Base-by-base conservation (phyloP, 2,329 filamentous ascomycete species). In the Zasmidium citrigriseum region DNA sequence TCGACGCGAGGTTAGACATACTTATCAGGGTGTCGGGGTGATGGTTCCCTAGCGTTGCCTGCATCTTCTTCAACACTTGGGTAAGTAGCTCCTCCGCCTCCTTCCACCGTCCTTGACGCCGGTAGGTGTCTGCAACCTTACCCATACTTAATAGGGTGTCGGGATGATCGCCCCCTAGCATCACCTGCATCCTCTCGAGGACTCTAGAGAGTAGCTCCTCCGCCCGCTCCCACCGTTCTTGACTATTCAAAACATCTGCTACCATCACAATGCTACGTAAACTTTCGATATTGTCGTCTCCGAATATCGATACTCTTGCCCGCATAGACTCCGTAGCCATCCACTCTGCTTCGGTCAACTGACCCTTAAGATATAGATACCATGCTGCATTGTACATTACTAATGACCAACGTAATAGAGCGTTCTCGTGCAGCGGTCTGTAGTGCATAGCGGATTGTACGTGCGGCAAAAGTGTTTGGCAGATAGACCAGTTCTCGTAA, bases 71-170 rank as follows among this genome's bases (percentile, higher is more conserved):
- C 45, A 61, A n/a, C 25, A 54, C 59, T 20, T 59, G 23, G 20
- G 54, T 23, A 3, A 49, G 14, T 14, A 64, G 52, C 52, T 56
- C 29, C 45, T 60, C 56, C 16, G 60, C 61, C 44, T 62, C 44
- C 21, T 47, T 57, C 49, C 23, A 34, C 27, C 27, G 7, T 34
- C 14, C 27, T 34, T 34, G 27, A 14, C 14, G 7, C 27, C 7
- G 14, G 27, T 34, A 34, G 7, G 27, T 34, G 7, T 7, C 27
- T 34, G 27, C 27, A 14, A 34, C 7, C 7, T 34, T 34, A 7
- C 7, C 27, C 27, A 34, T 34, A 14, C 14, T 34, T 14, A 7
- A 7, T 14, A 34, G 27, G 7, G 27, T 34, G 27, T 34, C 27
- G 27, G 27, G 27, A 34, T 34, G 27, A 34, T 14, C 27, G 14